Base-by-base conservation (phyloP, 1,139 yeast genomes). In the Blastobotrys aristatus region DNA sequence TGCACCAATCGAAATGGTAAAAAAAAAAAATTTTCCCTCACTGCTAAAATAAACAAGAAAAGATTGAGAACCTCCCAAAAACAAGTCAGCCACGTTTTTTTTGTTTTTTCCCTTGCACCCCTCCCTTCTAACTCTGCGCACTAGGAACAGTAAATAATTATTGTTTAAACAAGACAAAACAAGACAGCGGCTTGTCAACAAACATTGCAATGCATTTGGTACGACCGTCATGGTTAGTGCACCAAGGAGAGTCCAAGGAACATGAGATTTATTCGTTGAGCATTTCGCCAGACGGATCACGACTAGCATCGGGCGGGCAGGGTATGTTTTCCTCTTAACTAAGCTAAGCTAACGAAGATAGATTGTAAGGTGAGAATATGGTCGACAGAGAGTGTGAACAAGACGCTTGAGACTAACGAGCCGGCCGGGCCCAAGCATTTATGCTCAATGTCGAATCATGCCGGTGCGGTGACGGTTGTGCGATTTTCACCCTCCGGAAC, bases 261-360 rank as follows among this genome's bases (percentile, higher is more conserved):
- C 83, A 82, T 56, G 97, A 90, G 61, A 84, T 95, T 32, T 92
- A 88, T 63, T 81, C 97, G 0, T 78, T 90, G 8, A 80, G 82
- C 47, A 82, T 87, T 11, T 84, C 86, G 53, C 77, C 86, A 0
- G 95, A 88, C 66, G 96, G 96, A 2, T 68, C 80, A 36, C 70
- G 96, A 50, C 66, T 92, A 39, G 98, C 97, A 1, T 83, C 97
- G 0, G 98, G 98, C 14, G 98, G 98, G 1, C 71, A 90, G 40
- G 48, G n/a, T n/a, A n/a, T n/a, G n/a, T n/a, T n/a, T n/a, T n/a
- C n/a, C n/a, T n/a, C n/a, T n/a, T n/a, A n/a, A 46, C 22, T n/a
- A 11, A 36, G 33, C 22, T 20, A 51, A 98, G n/a, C n/a, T n/a
- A n/a, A n/a, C n/a, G n/a, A n/a, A n/a, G n/a, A n/a, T n/a, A n/a